Conservation (phyloP, 306 rosid species). For the Amphicarpaea edgeworthii region DNA sequence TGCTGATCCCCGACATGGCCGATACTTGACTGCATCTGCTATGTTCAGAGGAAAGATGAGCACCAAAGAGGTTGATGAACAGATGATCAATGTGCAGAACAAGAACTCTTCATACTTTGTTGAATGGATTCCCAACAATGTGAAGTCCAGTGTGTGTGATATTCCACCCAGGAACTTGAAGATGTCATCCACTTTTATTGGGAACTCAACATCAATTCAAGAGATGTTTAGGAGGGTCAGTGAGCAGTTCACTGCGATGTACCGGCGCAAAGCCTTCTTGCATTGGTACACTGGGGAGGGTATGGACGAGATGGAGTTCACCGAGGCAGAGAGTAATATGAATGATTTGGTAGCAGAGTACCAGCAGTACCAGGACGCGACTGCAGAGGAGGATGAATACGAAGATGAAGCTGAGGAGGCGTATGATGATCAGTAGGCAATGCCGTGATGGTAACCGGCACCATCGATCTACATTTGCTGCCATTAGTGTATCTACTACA, state of each 20-base stretch:
- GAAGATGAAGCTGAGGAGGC: slow-evolving; percentile 66
- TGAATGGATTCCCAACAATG: slow-evolving; percentile 96
- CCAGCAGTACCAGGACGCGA: slow-evolving; percentile 96
- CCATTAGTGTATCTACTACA: slow-evolving; percentile 44
- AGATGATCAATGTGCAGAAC: slow-evolving; percentile 94
- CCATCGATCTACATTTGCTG: slow-evolving; percentile 6
- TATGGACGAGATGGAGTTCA: slow-evolving; percentile 98
- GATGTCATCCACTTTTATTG: slow-evolving; percentile 92
- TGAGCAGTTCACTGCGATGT: slow-evolving; percentile 95
- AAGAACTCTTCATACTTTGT: slow-evolving; percentile 92
- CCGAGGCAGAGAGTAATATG: slow-evolving; percentile 96
- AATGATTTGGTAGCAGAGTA: slow-evolving; percentile 93
- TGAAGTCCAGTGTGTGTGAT: slow-evolving; percentile 93
- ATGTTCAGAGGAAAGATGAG: slow-evolving; percentile 98
- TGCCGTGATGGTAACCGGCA: neutral
- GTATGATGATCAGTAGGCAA: slow-evolving; percentile 45
- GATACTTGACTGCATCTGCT: slow-evolving; percentile 92
- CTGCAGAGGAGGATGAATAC: slow-evolving; percentile 74
- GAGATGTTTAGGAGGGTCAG: slow-evolving; percentile 98
- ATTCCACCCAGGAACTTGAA: slow-evolving; percentile 81
- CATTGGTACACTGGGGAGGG: slow-evolving; percentile 98
- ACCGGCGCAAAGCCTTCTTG: slow-evolving; percentile 90
- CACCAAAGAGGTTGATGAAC: slow-evolving; percentile 96
- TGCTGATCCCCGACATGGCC: slow-evolving; percentile 94
- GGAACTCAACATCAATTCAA: slow-evolving; percentile 93